Evolutionary conservation across 2,329 filamentous ascomycete genomes (phyloP), one percentile per base, ranked within the genome.

Genomic region (Fusarium ambrosium): DNA sequence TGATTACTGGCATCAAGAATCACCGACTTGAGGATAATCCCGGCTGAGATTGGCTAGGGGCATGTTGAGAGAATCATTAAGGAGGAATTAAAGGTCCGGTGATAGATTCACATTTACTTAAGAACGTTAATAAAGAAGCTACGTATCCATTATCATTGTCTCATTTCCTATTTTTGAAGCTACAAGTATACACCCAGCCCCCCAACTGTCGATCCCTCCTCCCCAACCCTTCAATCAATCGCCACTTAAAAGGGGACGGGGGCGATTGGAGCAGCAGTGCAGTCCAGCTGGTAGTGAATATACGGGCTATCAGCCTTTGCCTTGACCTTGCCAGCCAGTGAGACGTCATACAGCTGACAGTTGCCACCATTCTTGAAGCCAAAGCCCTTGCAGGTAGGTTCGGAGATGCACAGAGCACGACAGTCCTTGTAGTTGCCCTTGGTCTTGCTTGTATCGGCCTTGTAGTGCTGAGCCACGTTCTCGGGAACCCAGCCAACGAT

Each of bases 301-400:
- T 64, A 64, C 10, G 62, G 48, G 32, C 62, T 39, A 22, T 58
- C 36, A 4, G 20, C 18, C 13, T 43, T 64, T 36, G 36, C 32
- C 62, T 64, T 64, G 32, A 64, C 62, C 34, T 64, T 64, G 10
- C 62, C 62, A 39, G 62, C 62, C 18, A 64, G 62, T 6, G 48
- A 39, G n/a, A 64, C 62, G n/a, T 64, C 62, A 18, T 64, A 64
- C 20, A 64, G 62, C 48, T 64, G 62, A 14, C 62, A 64, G 18
- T 64, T 64, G 16, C 62, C 48, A 7, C 24, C 22, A 4, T 22
- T 36, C 62, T 64, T 64, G 48, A 36, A 64, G n/a, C 62, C 62
- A 10, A 64, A 64, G 22, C 45, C 62, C 48, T 64, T 55, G 48
- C 62, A 64, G 14, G 11, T 18, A 11, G 34, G 51, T 13, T 64